Conservation (phyloP, 164 flowering plant genomes). For the Aristolochia contorta region DNA sequence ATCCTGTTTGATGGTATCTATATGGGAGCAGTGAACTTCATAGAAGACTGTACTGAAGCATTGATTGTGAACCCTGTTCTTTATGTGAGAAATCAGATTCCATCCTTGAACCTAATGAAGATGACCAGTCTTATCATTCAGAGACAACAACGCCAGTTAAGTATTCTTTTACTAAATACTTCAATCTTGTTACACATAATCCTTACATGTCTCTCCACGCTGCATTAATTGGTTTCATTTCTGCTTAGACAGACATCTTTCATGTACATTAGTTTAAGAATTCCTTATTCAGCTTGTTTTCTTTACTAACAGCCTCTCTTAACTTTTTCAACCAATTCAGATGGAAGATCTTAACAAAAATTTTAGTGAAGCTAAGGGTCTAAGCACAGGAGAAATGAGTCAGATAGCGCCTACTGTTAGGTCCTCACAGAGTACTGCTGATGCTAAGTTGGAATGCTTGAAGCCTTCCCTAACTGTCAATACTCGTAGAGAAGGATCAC, state of each 20-base stretch:
- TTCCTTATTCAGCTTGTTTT: too few relatives aligned
- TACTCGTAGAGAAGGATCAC: slow-evolving; percentile 7
- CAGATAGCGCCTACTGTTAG: too few relatives aligned
- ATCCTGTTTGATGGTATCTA: slow-evolving; percentile 7
- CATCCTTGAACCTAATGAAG: slow-evolving; percentile 11
- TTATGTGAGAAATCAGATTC: slow-evolving; percentile 7
- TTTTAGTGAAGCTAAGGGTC: too few relatives aligned
- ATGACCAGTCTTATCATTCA: slow-evolving; percentile 1
- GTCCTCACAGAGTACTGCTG: too few relatives aligned
- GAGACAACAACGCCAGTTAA: slow-evolving; percentile 34
- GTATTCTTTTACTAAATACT: slow-evolving; percentile 12
- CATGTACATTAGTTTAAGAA: too few relatives aligned
- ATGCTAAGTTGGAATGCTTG: neutral
- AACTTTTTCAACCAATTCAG: too few relatives aligned
- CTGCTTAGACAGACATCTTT: too few relatives aligned
- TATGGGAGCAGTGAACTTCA: slow-evolving; percentile 12
- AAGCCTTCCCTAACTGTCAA: slow-evolving; percentile 3
- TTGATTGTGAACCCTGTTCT: slow-evolving; percentile 2
- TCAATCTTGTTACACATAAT: neutral
- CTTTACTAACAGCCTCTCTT: too few relatives aligned
- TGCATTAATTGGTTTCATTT: too few relatives aligned
- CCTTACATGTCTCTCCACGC: too few relatives aligned
- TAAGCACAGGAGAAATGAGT: too few relatives aligned
- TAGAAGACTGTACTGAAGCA: slow-evolving; percentile 8
- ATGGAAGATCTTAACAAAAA: too few relatives aligned